A percentile compares a stretch with the other conserved stretches of the same genome.
Conservation (phyloP, 306 rosid genomes). For the Begonia fuchsioides region DNA sequence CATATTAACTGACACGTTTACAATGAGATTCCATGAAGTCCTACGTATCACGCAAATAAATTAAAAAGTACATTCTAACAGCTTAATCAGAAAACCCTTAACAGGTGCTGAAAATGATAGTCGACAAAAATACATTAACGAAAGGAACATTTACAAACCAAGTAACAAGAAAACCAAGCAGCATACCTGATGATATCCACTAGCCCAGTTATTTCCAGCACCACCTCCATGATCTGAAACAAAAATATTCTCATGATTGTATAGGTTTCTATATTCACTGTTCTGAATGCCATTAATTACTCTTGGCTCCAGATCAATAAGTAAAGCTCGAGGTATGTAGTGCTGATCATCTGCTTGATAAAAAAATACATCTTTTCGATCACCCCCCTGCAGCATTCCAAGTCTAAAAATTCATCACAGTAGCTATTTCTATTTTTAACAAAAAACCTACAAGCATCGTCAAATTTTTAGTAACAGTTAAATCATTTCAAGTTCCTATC, state of each 20-base stretch:
- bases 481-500: too few relatives aligned
- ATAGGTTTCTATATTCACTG: conserved; percentile 83
- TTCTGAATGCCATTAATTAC: conserved; percentile 94
- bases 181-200: conserved; percentile 91
- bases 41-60: too few relatives aligned
- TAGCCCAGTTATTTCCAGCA: conserved; percentile 97
- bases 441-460: too few relatives aligned
- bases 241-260: conserved; percentile 88
- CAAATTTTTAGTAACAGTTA: too few relatives aligned
- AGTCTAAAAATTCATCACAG: conserved; percentile 1
- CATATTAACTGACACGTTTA: too few relatives aligned
- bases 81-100: too few relatives aligned
- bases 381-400: conserved; percentile 69
- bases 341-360: conserved; percentile 97
- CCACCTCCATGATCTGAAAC: conserved; percentile 96
- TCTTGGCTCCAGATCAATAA: conserved; percentile 93
- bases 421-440: too few relatives aligned
- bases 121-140: neutral
- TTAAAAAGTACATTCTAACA: too few relatives aligned
- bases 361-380: conserved; percentile 88
- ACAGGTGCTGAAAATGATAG: too few relatives aligned
- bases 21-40: too few relatives aligned
- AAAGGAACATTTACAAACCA: conserved; percentile 6
- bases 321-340: conserved; percentile 82
- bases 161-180: conserved; percentile 1